Conservation (phyloP, 2,329 filamentous ascomycete genomes). For the Aspergillus viridinutans region DNA sequence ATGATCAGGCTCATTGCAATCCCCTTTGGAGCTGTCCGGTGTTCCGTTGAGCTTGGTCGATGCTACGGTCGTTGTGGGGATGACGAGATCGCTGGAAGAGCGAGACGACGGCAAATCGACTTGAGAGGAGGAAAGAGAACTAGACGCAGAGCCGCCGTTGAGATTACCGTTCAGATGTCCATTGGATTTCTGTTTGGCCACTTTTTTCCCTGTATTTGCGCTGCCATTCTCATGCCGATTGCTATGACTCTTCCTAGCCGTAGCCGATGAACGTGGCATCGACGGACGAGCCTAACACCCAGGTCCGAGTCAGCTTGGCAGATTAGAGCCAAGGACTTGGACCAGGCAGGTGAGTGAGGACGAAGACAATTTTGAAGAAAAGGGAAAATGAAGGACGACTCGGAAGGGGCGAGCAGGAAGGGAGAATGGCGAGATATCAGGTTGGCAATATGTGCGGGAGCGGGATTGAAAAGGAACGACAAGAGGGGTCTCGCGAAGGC, state of each 20-base stretch:
- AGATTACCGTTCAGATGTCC: slow-evolving; percentile 51
- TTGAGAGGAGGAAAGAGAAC: slow-evolving; percentile 34
- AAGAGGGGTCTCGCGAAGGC: slow-evolving; percentile 10
- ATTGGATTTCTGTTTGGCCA: slow-evolving; percentile 55
- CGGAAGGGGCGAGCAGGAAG: slow-evolving; percentile 1
- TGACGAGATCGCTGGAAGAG: slow-evolving; percentile 34
- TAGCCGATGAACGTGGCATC: slow-evolving; percentile 48
- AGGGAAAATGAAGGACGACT: slow-evolving; percentile 8
- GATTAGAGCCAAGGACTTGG: slow-evolving; percentile 45
- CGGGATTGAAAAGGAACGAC: slow-evolving; percentile 13
- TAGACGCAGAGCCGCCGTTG: slow-evolving; percentile 39
- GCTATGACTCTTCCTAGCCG: slow-evolving; percentile 59
- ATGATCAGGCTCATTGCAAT: slow-evolving; percentile 31
- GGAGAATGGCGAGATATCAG: slow-evolving; percentile 8
- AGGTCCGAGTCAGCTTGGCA: slow-evolving; percentile 48
- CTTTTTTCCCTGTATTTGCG: slow-evolving; percentile 71
- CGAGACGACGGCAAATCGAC: slow-evolving; percentile 39
- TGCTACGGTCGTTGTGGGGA: slow-evolving; percentile 22
- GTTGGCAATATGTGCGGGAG: slow-evolving; percentile 5
- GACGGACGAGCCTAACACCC: slow-evolving; percentile 41
- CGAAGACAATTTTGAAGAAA: slow-evolving; percentile 15
- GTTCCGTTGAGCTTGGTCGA: slow-evolving; percentile 25
- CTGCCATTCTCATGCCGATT: slow-evolving; percentile 82
- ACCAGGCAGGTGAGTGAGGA: slow-evolving; percentile 34
- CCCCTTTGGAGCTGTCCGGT: slow-evolving; percentile 29